Conservation (phyloP, 1,284 basidiomycete genomes). For the Trichosporon asahii region DNA sequence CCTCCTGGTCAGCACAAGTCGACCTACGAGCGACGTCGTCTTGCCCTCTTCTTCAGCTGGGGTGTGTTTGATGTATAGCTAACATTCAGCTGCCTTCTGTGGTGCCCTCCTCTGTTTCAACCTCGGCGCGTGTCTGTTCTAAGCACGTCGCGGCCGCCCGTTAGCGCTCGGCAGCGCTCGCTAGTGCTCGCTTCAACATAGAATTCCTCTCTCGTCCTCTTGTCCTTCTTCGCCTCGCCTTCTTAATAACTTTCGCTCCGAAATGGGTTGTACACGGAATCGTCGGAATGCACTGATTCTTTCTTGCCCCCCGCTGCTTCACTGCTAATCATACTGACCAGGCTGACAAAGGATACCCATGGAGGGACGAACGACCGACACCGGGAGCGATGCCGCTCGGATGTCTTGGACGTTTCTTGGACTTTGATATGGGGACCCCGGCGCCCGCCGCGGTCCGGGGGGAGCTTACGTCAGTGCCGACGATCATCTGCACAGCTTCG, state of each 20-base stretch:
- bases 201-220: neutral
- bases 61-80: neutral
- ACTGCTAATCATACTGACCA: neutral
- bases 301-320: neutral
- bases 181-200: neutral
- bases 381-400: neutral
- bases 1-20: neutral
- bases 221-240: neutral
- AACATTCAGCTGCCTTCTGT: neutral
- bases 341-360: neutral
- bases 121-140: constrained; percentile 25
- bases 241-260: neutral
- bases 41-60: neutral
- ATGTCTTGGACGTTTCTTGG: neutral
- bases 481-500: neutral
- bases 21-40: neutral
- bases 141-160: neutral
- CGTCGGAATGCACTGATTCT: constrained; percentile 3
- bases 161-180: neutral
- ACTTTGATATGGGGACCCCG: neutral
- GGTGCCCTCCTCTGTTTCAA: constrained; percentile 17
- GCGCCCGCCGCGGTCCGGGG: neutral
- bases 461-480: neutral
- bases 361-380: too few relatives aligned
- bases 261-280: constrained; percentile 1